Base-by-base conservation (phyloP, 1,139 yeast species). In the Blastobotrys illinoisensis region DNA sequence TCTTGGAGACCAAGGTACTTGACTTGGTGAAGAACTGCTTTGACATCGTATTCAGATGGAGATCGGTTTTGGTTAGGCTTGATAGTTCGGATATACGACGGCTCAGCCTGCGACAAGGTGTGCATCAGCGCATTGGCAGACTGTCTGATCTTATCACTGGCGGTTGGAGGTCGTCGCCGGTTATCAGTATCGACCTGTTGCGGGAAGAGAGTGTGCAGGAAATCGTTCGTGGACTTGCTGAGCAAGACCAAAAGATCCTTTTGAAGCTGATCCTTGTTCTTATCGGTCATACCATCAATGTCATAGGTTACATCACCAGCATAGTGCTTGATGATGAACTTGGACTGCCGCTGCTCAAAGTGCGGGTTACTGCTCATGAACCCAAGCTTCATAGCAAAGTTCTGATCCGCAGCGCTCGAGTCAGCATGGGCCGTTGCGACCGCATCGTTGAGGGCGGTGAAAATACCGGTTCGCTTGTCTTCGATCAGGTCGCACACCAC, bases 351-450 rank as follows among this genome's bases (percentile, higher is more conserved):
- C 64, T 88, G 82, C 67, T 91, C 97, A 66, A 95, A 90, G 71
- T 95, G 95, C 45, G 87, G 85, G 70, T 91, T 91, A 43, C 80
- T 74, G 2, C 91, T 77, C 56, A 95, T 88, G 83, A 89, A 79
- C 61, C 90, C 88, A 65, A 93, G 78, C 72, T 98, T 81, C 76
- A 90, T 97, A 40, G 95, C 88, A 72, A 95, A 95, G 1, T 95
- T 89, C 73, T 90, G 97, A 71, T 95, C 99, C 0, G 99, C 98
- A 11, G 99, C 99, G 55, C 78, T 81, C 1, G 97, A 87, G 69
- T 95, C 99, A 2, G 99, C 99, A 71, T 95, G 99, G 0, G 99
- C 99, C 16, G 98, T 95, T 50, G 97, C 97, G 68, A 91, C 86
- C 0, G 98, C 93, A 74, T 95, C 99, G 71, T 93, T 93, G 72